Evolutionary conservation across 495 filamentous ascomycete genomes (phyloP).

Genomic region (Hyphodiscus hymeniophilus): DNA sequence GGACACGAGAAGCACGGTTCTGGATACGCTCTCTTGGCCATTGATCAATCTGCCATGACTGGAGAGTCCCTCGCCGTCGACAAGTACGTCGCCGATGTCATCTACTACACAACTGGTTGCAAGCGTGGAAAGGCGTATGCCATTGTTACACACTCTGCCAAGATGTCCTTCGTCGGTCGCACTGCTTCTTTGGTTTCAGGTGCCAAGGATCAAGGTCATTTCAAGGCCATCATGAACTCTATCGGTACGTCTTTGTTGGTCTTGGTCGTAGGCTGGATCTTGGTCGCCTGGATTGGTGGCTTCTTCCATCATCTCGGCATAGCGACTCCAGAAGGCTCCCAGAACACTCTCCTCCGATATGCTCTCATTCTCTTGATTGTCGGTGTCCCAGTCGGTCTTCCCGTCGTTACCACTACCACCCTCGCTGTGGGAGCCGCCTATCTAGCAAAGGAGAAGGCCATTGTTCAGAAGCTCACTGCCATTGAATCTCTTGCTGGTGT

Average conservation of each 20-base stretch:
- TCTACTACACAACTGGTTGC: constrained; percentile 72
- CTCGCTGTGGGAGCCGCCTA: constrained; percentile 69
- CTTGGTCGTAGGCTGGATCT: constrained; percentile 65
- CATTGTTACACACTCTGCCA: constrained; percentile 54
- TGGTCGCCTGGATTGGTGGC: constrained; percentile 65
- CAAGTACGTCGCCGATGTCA: constrained; percentile 66
- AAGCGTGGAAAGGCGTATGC: constrained; percentile 70
- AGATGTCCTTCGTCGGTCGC: constrained; percentile 63
- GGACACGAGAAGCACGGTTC: constrained; percentile 44
- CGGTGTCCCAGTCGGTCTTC: constrained; percentile 69
- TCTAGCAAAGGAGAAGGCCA: constrained; percentile 65
- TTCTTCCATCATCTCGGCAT: constrained; percentile 66
- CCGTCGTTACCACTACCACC: constrained; percentile 66
- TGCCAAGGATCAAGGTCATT: constrained; percentile 64
- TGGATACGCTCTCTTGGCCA: constrained; percentile 56
- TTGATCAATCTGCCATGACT: constrained; percentile 69
- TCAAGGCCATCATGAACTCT: constrained; percentile 78
- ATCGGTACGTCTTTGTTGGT: constrained; percentile 61
- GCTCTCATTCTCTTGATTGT: constrained; percentile 62
- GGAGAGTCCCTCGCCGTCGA: constrained; percentile 69
- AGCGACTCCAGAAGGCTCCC: constrained; percentile 51
- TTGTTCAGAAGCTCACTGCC: constrained; percentile 68
- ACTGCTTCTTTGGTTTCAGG: constrained; percentile 64
- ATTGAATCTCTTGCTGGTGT: constrained; percentile 70
- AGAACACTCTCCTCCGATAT: constrained; percentile 52